Percentiles rank a stretch among this genome's conserved stretches.
These are phyloP conservation scores for Pyricularia sp. DNA, from an alignment of 2,329 filamentous ascomycete genomes.

Conservation along the genomic window DNA sequence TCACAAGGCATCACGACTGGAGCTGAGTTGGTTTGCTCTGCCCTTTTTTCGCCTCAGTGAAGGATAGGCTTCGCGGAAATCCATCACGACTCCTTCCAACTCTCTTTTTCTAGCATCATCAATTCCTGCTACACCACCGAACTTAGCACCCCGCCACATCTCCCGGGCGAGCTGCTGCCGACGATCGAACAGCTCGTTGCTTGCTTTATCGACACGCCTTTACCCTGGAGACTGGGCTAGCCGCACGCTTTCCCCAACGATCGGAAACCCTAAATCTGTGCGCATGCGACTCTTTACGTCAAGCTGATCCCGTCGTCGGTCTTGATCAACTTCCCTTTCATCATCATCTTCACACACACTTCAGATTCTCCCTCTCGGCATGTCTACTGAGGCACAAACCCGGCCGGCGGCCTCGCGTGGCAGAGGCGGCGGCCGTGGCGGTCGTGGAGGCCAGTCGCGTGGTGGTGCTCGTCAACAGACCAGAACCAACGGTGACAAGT, in stretches of 20 bases:
- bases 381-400: conserved; percentile 95
- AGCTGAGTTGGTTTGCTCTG: conserved; percentile 1
- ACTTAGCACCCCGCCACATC: conserved; percentile 4
- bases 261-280: conserved; percentile 1
- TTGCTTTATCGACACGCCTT: not conserved
- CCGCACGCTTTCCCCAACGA: conserved; percentile 1
- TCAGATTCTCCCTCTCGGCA: conserved; percentile 37
- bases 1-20: not conserved
- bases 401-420: conserved; percentile 77
- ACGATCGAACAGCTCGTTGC: conserved; percentile 1
- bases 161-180: conserved; percentile 1
- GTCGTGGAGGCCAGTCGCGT: conserved; percentile 66
- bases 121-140: not conserved
- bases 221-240: not conserved
- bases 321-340: conserved; percentile 4
- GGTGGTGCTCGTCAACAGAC: conserved; percentile 56
- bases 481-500: conserved; percentile 66
- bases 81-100: conserved; percentile 4
- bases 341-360: conserved; percentile 13
- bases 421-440: conserved; percentile 82
- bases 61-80: not conserved
- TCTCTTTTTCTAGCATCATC: conserved; percentile 4
- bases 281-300: conserved; percentile 2
- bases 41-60: not conserved
- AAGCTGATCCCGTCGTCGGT: conserved; percentile 4